Evolutionary conservation across 495 filamentous ascomycete species (phyloP).

Genomic region (Mytilinidion resinicola): DNA sequence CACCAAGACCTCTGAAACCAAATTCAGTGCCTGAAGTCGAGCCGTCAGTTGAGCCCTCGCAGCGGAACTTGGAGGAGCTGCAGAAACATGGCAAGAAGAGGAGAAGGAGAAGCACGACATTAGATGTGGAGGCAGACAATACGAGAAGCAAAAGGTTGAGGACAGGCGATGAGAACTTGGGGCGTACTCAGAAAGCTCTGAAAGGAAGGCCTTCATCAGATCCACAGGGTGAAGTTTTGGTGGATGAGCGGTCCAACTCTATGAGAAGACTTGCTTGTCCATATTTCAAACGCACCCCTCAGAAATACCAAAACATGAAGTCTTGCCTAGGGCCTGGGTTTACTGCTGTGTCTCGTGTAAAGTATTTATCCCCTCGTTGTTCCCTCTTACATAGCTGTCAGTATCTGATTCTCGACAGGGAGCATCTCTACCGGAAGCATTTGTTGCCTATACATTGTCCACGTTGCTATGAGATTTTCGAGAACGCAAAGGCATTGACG

Average conservation of each 20-base stretch:
- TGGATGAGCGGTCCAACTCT: background rate
- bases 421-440: constrained; percentile 17
- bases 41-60: no score
- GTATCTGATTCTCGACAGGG: constrained; percentile 1
- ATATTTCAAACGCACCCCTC: constrained; percentile 8
- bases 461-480: constrained; percentile 10
- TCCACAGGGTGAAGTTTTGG: background rate
- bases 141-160: no score
- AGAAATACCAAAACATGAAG: background rate
- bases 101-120: no score
- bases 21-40: no score
- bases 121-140: no score
- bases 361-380: no score
- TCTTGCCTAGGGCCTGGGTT: constrained; percentile 9
- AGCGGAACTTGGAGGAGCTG: no score
- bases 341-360: constrained; percentile 2
- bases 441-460: constrained; percentile 9
- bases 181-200: no score
- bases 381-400: background rate
- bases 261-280: constrained; percentile 5
- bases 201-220: no score
- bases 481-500: background rate
- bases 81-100: no score
- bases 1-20: no score
- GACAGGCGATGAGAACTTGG: no score